Conservation (phyloP, 1,284 basidiomycete genomes). For the Ganoderma boninense region DNA sequence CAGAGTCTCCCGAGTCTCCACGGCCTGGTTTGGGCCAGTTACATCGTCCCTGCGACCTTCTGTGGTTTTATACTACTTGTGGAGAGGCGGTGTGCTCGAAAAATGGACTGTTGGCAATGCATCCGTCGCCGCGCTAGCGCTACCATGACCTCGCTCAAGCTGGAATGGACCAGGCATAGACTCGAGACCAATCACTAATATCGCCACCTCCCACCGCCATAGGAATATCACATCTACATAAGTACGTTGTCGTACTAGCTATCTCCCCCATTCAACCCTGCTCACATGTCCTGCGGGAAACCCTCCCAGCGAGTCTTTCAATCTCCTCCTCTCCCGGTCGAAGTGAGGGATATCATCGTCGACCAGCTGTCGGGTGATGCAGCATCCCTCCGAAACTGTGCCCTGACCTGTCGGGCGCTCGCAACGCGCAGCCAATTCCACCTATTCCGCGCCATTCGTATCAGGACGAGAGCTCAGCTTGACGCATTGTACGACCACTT, state of each 20-base stretch:
- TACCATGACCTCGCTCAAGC: not conserved
- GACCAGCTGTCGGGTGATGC: not conserved
- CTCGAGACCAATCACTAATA: not conserved
- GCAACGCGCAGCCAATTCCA: not conserved
- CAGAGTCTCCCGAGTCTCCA: too few species aligned
- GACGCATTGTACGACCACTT: not conserved
- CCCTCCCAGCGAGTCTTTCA: not conserved
- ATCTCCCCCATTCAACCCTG: not conserved
- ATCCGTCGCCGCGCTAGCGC: not conserved
- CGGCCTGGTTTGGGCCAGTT: too few species aligned
- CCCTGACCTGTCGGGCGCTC: not conserved
- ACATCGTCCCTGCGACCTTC: too few species aligned
- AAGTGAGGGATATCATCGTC: not conserved
- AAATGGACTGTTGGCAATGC: not conserved
- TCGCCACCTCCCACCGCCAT: not conserved
- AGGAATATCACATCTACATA: not conserved
- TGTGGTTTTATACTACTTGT: not conserved
- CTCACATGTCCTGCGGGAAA: not conserved
- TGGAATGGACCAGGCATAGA: not conserved
- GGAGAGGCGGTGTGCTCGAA: not conserved
- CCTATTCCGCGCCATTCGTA: not conserved
- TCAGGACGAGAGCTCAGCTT: not conserved
- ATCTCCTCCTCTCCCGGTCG: not conserved
- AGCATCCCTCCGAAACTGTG: not conserved
- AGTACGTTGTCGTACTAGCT: not conserved